Evolutionary conservation across 2,329 filamentous ascomycete species (phyloP), one percentile per base, ranked within the genome.

Genomic region (Sarocladium oryzae): DNA sequence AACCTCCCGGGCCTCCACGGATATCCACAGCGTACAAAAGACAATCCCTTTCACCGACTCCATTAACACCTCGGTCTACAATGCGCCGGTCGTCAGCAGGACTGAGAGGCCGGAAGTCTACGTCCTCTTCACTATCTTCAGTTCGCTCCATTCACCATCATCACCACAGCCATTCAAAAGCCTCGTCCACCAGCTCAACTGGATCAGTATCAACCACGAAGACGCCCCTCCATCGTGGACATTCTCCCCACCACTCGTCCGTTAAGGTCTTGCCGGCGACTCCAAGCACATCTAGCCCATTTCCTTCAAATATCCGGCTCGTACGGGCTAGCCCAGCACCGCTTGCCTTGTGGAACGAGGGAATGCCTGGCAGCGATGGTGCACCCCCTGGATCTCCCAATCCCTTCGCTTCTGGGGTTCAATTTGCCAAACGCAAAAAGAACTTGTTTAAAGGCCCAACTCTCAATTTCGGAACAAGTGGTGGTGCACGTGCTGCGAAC

Each of bases 221-320:
- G 61, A 85, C 81, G 15, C 82, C 81, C 1, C 71, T 81, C 48
- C 78, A 78, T 38, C 70, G 79, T 32, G 79, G 79, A 13, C 82
- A 88, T 21, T 91, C 86, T 2, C 92, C 93, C 1, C 90, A 96
- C 64, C 82, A 89, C 58, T 95, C 89, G 0, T 95, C 89, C 0
- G 86, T 97, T 60, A 97, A 97, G 69, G 87, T 97, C n/a, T 81
- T 97, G 2, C 92, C 93, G 1, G 88, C 89, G 0, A 96, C 91
- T 0, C 92, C 92, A 0, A 91, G 86, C 0, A 71, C 79, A 2
- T 74, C 76, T 15, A 49, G 28, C 28, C 73, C 81, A 1, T 95
- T 97, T 60, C 91, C 92, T 0, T 88, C 84, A 49, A 95, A 91
- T 57, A 88, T 96, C 54, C 85, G 92, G 2, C 75, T 96, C 11